Conservation (phyloP, 257 asterid genomes). For the Capsicum baccatum region DNA sequence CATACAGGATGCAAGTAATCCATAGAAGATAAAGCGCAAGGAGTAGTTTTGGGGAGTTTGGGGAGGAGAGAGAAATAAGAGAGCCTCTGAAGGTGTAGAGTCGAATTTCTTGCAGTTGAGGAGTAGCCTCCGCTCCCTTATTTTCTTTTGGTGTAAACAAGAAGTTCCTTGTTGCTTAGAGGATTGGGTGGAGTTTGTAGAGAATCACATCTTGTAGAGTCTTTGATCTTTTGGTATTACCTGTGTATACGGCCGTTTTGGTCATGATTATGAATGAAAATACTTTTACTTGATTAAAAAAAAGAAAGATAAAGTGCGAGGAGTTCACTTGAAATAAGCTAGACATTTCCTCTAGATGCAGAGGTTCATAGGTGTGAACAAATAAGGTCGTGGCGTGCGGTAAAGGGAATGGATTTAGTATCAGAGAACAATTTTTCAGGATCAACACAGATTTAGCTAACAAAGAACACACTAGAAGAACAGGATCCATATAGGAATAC, state of each 20-base stretch:
- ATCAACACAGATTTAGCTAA: constrained; percentile 1
- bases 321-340: not conserved
- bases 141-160: too few species aligned
- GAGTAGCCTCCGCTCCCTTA: too few species aligned
- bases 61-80: too few species aligned
- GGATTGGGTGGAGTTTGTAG: too few species aligned
- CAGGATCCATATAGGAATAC: not conserved
- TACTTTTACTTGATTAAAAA: too few species aligned
- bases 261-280: too few species aligned
- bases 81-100: too few species aligned
- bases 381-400: constrained; percentile 6
- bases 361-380: not conserved
- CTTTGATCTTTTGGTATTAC: too few species aligned
- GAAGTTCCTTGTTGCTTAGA: too few species aligned
- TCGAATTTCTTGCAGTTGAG: too few species aligned
- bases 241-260: too few species aligned
- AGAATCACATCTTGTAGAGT: too few species aligned
- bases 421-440: not conserved
- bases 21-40: not conserved
- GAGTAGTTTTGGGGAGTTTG: not conserved
- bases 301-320: not conserved
- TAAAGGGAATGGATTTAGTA: not conserved
- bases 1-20: not conserved
- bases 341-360: constrained; percentile 23
- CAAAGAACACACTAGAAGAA: constrained; percentile 6